Evolutionary conservation across 2,329 filamentous ascomycete genomes (phyloP).

Genomic region (Diaporthe humulicola): DNA sequence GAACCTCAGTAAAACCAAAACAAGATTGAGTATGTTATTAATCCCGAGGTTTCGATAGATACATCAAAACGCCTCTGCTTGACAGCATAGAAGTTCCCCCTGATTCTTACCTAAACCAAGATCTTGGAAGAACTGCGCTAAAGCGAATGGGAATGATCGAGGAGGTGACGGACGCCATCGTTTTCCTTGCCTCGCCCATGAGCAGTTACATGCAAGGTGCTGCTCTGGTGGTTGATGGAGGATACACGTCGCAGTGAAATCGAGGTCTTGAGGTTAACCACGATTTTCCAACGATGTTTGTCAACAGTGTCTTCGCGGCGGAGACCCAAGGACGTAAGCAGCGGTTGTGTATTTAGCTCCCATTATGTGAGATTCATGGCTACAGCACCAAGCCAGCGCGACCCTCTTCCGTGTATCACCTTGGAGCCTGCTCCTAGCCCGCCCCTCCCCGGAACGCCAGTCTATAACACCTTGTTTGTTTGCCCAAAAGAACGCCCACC

Average conservation of each 20-base stretch:
- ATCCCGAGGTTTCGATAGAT: background rate
- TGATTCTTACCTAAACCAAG: conserved; percentile 40
- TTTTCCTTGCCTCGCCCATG: conserved; percentile 64
- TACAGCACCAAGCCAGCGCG: background rate
- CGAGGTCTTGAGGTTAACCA: no score
- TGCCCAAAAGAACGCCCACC: background rate
- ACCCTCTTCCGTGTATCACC: background rate
- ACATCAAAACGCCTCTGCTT: conserved; percentile 1
- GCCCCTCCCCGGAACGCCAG: background rate
- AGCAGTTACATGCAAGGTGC: conserved; percentile 66
- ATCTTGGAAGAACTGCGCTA: conserved; percentile 61
- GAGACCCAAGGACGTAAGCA: background rate
- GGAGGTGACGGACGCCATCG: conserved; percentile 67
- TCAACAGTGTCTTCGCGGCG: background rate
- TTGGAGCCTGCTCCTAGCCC: background rate
- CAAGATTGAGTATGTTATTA: background rate
- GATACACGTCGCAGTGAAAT: conserved; percentile 46
- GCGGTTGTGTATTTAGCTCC: background rate
- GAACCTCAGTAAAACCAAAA: no score
- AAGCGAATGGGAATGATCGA: conserved; percentile 61
- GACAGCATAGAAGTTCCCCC: background rate
- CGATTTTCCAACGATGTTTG: no score
- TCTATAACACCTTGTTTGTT: background rate
- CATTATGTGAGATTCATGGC: background rate
- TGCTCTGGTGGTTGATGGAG: conserved; percentile 61